Conservation (phyloP, 495 filamentous ascomycete species). For the Trichocladium uniseriatum region DNA sequence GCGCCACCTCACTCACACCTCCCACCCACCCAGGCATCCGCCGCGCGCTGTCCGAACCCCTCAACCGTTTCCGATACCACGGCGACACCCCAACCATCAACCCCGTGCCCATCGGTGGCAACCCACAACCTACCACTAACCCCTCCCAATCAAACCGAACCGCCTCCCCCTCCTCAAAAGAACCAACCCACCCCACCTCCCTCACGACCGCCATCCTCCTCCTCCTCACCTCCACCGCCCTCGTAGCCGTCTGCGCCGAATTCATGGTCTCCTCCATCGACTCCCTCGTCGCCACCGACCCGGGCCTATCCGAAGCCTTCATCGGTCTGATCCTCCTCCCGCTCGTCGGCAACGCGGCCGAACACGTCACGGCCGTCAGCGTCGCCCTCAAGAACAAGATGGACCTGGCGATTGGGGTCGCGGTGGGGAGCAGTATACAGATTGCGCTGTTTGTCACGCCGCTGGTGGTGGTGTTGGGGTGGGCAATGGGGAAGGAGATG, state of each 20-base stretch:
- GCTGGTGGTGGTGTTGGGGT: constrained; percentile 79
- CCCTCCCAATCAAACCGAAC: neutral
- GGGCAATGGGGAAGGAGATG: constrained; percentile 76
- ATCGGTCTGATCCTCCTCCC: constrained; percentile 83
- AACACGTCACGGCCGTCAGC: constrained; percentile 83
- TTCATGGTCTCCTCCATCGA: constrained; percentile 78
- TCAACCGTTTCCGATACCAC: neutral
- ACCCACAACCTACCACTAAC: neutral
- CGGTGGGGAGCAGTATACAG: constrained; percentile 81
- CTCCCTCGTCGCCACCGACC: constrained; percentile 48
- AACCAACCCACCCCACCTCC: neutral
- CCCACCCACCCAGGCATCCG: neutral
- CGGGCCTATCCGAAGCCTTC: constrained; percentile 64
- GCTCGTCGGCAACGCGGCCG: constrained; percentile 86
- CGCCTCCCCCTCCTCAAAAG: too few relatives aligned
- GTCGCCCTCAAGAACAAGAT: constrained; percentile 93
- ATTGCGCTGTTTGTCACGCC: constrained; percentile 86
- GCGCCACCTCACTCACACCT: neutral
- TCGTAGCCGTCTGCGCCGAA: constrained; percentile 81
- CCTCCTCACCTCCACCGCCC: constrained; percentile 62
- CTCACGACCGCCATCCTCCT: neutral
- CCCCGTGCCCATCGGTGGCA: neutral
- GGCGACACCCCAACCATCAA: neutral
- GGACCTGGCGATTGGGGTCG: constrained; percentile 87
- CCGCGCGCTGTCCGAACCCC: neutral